Percentiles rank a stretch among this genome's conserved stretches.
These are phyloP conservation scores for Exophiala sp. DNA, from an alignment of 2,329 filamentous ascomycete species.

Conservation along the genomic window DNA sequence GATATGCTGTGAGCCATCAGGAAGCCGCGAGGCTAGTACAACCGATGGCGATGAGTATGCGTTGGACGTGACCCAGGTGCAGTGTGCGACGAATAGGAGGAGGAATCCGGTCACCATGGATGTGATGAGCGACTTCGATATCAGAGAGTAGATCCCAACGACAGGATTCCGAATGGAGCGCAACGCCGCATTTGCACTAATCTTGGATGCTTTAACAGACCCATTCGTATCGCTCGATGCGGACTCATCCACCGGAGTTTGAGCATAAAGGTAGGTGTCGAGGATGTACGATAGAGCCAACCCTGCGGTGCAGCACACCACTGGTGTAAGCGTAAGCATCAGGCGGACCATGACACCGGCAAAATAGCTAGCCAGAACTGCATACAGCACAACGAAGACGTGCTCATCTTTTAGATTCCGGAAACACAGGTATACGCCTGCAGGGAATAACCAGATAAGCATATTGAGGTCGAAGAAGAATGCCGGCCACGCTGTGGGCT, in stretches of 20 bases:
- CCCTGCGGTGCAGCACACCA: slow-evolving; percentile 91
- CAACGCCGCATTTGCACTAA: slow-evolving; percentile 56
- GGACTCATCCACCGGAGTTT: slow-evolving; percentile 53
- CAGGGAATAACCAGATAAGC: slow-evolving; percentile 98
- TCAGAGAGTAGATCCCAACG: slow-evolving; percentile 73
- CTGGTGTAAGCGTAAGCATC: slow-evolving; percentile 93
- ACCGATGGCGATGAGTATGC: slow-evolving; percentile 98
- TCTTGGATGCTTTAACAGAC: slow-evolving; percentile 45
- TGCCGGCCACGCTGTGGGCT: slow-evolving; percentile 96
- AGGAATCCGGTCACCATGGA: slow-evolving; percentile 70
- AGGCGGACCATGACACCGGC: slow-evolving; percentile 98
- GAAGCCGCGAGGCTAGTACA: slow-evolving; percentile 83
- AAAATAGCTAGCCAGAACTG: slow-evolving; percentile 95
- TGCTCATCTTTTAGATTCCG: slow-evolving; percentile 89
- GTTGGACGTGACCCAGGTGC: slow-evolving; percentile 98
- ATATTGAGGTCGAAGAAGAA: slow-evolving; percentile 99
- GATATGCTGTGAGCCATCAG: slow-evolving; percentile 94
- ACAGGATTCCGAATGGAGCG: slow-evolving; percentile 65
- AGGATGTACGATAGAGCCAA: slow-evolving; percentile 82
- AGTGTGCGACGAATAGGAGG: slow-evolving; percentile 90
- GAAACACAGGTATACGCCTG: slow-evolving; percentile 98
- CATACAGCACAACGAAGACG: slow-evolving; percentile 94
- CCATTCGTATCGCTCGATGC: slow-evolving; percentile 33
- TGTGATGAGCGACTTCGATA: slow-evolving; percentile 75
- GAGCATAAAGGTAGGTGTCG: slow-evolving; percentile 70